Base-by-base conservation (phyloP, 2,329 filamentous ascomycete species). In the Pseudocercospora fijiensis region DNA sequence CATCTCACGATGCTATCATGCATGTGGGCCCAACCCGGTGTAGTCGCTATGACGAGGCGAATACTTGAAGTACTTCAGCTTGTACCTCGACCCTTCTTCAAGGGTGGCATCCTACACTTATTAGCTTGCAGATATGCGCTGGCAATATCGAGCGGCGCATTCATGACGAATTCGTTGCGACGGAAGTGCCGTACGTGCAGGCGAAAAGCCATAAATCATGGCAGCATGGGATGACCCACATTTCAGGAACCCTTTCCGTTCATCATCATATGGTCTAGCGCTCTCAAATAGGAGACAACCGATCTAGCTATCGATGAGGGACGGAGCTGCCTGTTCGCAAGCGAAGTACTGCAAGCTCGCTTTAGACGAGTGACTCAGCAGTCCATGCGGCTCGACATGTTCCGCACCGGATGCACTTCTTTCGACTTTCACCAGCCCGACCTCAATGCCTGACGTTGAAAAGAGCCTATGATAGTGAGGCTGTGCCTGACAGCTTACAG, bases 401-500 rank as follows among this genome's bases (percentile, higher is more conserved):
- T 22, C 18, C 13, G n/a, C 53, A 37, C 4, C 24, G n/a, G 33
- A 24, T 37, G 37, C 27, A 51, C 60, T 51, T 53, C 60, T 26
- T 37, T 30, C 30, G 16, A 61, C 26, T 45, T 24, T n/a, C 6
- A 56, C 11, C 49, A 56, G 33, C 49, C 28, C 27, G 33, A 45
- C 57, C 18, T 52, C 11, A 61, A 58, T 11, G 58, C 58, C 57
- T 70, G 68, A 70, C 61, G 66, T 70, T 61, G 57, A 53, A 56
- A 43, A 18, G 22, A 60, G 58, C 66, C 66, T 67, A 61, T 70
- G 60, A 65, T 47, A 59, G 60, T 60, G 56, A 60, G 60, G 60
- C 66, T 41, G 68, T 70, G 45, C 68, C 68, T 70, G 68, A 63
- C 68, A 65, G 59, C 52, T 57, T 41, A 20, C 43, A 24, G 64